phyloP scores from a whole-genome alignment of 1,284 basidiomycete genomes.

The Rhodotorula sp. region DNA sequence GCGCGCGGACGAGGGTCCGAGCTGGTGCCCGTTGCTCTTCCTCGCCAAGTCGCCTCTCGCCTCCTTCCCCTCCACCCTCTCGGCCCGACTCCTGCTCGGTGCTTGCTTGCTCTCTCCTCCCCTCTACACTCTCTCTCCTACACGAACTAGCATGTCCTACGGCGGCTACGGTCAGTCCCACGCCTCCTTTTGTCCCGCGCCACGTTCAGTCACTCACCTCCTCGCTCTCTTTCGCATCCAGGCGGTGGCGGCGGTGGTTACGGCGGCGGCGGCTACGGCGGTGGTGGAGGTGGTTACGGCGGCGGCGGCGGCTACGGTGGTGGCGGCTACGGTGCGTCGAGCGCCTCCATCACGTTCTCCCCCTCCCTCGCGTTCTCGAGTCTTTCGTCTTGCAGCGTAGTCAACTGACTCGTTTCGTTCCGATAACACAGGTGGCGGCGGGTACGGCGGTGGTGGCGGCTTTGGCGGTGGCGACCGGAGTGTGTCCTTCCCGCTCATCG shows the following conservation, averaged over 20 bases:
- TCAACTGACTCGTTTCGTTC: background rate
- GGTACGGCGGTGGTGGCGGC: conserved; percentile 50
- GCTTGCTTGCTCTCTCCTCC: background rate
- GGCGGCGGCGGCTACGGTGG: conserved; percentile 39
- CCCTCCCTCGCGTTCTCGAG: background rate
- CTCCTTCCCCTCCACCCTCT: background rate
- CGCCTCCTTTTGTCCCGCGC: background rate
- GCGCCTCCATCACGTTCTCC: background rate
- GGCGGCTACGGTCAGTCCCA: conserved; percentile 34
- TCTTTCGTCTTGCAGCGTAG: no score
- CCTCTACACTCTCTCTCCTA: background rate
- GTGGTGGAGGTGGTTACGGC: conserved; percentile 32
- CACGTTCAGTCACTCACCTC: background rate
- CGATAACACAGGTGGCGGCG: conserved; percentile 49
- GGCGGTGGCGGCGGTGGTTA: conserved; percentile 14
- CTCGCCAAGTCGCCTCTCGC: background rate
- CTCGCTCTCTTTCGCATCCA: background rate
- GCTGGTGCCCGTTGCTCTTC: background rate
- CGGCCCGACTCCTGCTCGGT: background rate
- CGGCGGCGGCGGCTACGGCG: conserved; percentile 6
- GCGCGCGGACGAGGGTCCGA: background rate
- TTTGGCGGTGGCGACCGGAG: conserved; percentile 54
- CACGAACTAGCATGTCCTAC: conserved; percentile 38
- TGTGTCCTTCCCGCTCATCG: conserved; percentile 30
- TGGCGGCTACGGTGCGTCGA: conserved; percentile 4